phyloP scores from a whole-genome alignment of 2,329 filamentous ascomycete genomes.

The Fusarium coffeatum region DNA sequence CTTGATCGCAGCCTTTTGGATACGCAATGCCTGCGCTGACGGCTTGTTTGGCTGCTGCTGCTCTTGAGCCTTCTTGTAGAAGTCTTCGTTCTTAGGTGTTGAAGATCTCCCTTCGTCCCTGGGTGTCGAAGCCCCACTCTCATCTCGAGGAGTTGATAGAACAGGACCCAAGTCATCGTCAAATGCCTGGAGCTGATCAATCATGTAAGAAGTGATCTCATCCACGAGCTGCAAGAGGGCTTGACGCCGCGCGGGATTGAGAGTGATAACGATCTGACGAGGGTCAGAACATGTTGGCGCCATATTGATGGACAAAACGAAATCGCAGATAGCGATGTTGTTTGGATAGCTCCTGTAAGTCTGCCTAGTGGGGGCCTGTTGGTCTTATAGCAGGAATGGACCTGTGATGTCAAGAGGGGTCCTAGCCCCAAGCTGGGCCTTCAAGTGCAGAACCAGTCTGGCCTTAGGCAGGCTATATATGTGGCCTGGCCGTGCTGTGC shows the following conservation, averaged over 20 bases:
- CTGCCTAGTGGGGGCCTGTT: neutral
- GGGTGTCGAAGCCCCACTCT: conserved; percentile 17
- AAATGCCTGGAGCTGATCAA: conserved; percentile 60
- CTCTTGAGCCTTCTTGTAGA: conserved; percentile 29
- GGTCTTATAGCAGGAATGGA: conserved; percentile 12
- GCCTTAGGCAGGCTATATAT: conserved; percentile 1
- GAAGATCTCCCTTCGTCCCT: conserved; percentile 16
- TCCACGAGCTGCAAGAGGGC: conserved; percentile 63
- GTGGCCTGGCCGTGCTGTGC: conserved; percentile 4
- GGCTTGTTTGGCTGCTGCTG: conserved; percentile 27
- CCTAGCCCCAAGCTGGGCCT: conserved; percentile 10
- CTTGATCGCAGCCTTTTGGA: conserved; percentile 67
- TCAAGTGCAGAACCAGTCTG: conserved; percentile 14
- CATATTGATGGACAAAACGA: conserved; percentile 52
- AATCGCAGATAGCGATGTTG: neutral
- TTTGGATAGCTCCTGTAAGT: neutral
- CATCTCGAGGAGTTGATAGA: conserved; percentile 27
- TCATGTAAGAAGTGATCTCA: conserved; percentile 67
- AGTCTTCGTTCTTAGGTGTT: conserved; percentile 17
- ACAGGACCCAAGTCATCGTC: conserved; percentile 50
- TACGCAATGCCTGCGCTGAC: conserved; percentile 46
- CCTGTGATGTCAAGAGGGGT: conserved; percentile 7
- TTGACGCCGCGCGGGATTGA: conserved; percentile 64
- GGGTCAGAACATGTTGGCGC: conserved; percentile 66
- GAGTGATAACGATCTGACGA: conserved; percentile 65